phyloP scores from a whole-genome alignment of 805 yeast species.

The Ascoidea rubescens region DNA sequence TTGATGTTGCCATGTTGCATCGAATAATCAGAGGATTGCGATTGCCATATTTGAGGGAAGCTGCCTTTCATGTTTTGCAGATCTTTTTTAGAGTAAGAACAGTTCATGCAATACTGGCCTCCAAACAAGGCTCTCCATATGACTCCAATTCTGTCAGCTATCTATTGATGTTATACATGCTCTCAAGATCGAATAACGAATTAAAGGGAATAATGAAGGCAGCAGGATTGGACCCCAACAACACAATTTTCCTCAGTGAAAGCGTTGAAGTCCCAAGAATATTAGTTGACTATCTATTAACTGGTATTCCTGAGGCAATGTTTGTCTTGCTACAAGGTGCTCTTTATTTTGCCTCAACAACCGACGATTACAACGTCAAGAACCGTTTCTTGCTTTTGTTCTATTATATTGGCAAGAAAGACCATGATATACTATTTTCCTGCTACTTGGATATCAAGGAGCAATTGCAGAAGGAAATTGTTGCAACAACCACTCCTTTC shows the following conservation, averaged over 20 bases:
- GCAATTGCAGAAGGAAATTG: background rate
- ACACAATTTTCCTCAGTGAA: background rate
- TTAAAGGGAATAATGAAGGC: background rate
- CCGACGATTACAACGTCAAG: background rate
- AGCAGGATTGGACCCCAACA: background rate
- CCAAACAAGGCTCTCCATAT: background rate
- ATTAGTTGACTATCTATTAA: background rate
- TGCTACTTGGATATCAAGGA: background rate
- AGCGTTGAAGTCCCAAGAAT: background rate
- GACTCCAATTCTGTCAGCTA: background rate
- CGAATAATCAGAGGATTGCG: background rate
- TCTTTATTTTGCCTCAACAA: background rate
- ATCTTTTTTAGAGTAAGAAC: background rate
- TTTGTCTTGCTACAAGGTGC: background rate
- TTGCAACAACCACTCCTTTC: background rate
- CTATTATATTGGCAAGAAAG: background rate
- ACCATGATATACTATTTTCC: background rate
- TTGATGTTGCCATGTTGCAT: background rate
- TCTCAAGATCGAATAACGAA: background rate
- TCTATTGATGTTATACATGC: background rate
- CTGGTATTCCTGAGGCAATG: background rate
- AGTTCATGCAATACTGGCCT: background rate
- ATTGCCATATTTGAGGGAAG: background rate
- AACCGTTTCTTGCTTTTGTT: background rate
- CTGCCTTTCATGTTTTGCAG: background rate